A percentile compares a stretch with the other conserved stretches of the same genome.
Conservation (phyloP, 768 basidiomycete genomes). For the Termitomyces sp. region DNA sequence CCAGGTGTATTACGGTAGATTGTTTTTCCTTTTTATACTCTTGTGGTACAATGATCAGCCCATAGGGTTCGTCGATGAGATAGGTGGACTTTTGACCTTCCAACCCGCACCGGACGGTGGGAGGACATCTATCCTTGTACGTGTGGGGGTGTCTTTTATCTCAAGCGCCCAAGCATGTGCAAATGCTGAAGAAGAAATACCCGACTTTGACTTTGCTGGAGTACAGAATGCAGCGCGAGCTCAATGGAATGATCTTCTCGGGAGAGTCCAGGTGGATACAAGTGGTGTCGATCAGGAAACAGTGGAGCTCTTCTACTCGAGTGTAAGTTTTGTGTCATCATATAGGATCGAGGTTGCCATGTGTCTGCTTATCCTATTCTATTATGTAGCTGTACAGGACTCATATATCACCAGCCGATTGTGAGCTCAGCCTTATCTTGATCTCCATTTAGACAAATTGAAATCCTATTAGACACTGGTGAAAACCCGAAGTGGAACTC, state of each 20-base stretch:
- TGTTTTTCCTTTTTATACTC: not conserved
- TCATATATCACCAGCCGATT: constrained; percentile 61
- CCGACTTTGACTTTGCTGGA: constrained; percentile 47
- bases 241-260: constrained; percentile 55
- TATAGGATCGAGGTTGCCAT: not conserved
- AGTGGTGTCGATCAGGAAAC: constrained; percentile 42
- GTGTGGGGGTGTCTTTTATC: constrained; percentile 64
- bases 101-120: constrained; percentile 29
- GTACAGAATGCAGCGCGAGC: constrained; percentile 37
- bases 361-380: not conserved
- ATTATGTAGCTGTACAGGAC: constrained; percentile 46
- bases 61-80: constrained; percentile 41
- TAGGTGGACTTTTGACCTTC: constrained; percentile 52
- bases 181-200: constrained; percentile 58
- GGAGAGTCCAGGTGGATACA: constrained; percentile 48
- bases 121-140: constrained; percentile 43
- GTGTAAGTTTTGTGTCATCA: constrained; percentile 25
- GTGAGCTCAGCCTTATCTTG: constrained; percentile 27
- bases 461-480: constrained; percentile 39
- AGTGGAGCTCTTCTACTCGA: constrained; percentile 54
- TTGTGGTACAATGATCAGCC: not conserved
- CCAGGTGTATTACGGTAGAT: constrained; percentile 45
- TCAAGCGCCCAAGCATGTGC: constrained; percentile 54
- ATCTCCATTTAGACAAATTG: not conserved
- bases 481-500: constrained; percentile 65